Conservation (phyloP, 75 land plant genomes). For the Chamaecyparis obtusa region DNA sequence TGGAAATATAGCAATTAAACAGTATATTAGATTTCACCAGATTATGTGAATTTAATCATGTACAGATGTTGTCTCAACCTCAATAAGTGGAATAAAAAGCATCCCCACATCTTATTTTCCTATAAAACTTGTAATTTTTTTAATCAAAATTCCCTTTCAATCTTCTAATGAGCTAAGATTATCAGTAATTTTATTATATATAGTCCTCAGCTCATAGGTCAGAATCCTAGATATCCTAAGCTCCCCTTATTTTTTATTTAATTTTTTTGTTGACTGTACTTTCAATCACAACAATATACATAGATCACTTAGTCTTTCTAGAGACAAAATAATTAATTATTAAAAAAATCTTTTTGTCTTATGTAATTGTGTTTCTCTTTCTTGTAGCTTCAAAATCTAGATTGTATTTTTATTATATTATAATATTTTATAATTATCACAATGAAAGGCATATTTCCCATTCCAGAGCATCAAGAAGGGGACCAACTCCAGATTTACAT, state of each 20-base stretch:
- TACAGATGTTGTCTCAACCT: not conserved
- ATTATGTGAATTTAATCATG: not conserved
- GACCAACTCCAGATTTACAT: not conserved
- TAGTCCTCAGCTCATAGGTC: not conserved
- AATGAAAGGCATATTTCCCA: not conserved
- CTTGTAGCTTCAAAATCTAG: not conserved
- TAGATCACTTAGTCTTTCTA: not conserved
- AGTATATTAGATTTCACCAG: not conserved
- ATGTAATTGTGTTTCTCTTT: not conserved
- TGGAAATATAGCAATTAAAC: not conserved
- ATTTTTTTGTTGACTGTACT: no score
- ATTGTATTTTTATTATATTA: no score
- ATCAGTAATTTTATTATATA: no score
- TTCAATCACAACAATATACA: no score
- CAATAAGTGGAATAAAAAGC: not conserved
- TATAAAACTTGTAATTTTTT: no score
- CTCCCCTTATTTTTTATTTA: not conserved
- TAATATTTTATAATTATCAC: not conserved
- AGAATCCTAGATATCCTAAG: not conserved
- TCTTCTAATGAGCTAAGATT: no score
- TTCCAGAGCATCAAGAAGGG: not conserved
- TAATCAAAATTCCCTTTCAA: no score
- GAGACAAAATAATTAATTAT: not conserved
- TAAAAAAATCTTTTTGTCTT: not conserved
- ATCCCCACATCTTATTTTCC: not conserved